phyloP scores from a whole-genome alignment of 345 rosid species.

The Brassica juncea region DNA sequence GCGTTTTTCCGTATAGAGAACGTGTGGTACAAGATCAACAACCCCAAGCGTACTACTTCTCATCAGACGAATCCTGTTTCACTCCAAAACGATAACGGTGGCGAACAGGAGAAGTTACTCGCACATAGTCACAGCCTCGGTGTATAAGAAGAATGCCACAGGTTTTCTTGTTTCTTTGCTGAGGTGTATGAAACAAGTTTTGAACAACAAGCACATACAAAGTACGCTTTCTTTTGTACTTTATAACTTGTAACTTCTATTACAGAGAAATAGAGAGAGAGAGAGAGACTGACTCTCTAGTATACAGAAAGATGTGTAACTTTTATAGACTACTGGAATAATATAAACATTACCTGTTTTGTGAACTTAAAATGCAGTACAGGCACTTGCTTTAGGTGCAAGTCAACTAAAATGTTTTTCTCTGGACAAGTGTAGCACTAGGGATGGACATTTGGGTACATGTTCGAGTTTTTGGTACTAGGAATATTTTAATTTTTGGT shows the following conservation, averaged over 20 bases:
- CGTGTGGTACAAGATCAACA: conserved; percentile 79
- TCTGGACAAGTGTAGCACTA: conserved; percentile 26
- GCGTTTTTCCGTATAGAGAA: conserved; percentile 92
- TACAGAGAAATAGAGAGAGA: not conserved
- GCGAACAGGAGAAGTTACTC: conserved; percentile 66
- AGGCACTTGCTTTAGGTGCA: conserved; percentile 22
- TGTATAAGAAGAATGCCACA: conserved; percentile 49
- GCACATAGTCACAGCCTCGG: conserved; percentile 44
- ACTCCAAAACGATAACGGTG: conserved; percentile 36
- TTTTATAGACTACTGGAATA: conserved; percentile 12
- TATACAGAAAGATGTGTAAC: conserved; percentile 19
- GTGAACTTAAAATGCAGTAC: not conserved
- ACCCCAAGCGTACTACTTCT: conserved; percentile 49
- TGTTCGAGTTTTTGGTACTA: too few relatives aligned
- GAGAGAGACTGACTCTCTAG: not conserved
- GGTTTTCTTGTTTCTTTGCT: conserved; percentile 3
- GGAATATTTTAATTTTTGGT: too few relatives aligned
- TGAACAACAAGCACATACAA: conserved; percentile 24
- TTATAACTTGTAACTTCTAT: not conserved
- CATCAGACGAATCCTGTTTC: conserved; percentile 35
- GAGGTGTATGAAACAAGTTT: conserved; percentile 28
- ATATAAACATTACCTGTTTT: conserved; percentile 15
- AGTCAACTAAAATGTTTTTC: conserved; percentile 20
- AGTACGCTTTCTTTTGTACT: not conserved
- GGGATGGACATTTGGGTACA: conserved; percentile 1